These are phyloP conservation scores for Fusarium papillatum DNA, from an alignment of 2,329 filamentous ascomycete species.

Conservation along the genomic window DNA sequence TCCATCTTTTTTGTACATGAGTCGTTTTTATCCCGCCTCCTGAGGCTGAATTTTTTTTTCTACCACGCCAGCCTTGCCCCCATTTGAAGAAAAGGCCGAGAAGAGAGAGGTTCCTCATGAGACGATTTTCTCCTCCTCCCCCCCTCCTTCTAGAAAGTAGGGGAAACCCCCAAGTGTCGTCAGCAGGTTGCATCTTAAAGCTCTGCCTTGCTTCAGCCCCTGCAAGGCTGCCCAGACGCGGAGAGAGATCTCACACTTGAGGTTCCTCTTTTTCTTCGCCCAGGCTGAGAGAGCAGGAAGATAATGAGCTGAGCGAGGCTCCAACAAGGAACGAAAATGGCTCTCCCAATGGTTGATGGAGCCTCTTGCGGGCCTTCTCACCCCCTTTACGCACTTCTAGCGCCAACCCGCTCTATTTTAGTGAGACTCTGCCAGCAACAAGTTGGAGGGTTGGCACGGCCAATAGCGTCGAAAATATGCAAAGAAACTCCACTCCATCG, in stretches of 20 bases:
- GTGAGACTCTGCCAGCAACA: constrained; percentile 1
- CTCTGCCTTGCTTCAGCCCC: constrained; percentile 26
- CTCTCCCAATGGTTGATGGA: constrained; percentile 1
- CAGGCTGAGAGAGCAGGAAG: background rate
- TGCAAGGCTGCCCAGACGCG: constrained; percentile 32
- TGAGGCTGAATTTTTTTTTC: background rate
- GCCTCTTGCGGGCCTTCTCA: background rate
- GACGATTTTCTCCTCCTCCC: background rate
- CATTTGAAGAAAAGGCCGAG: background rate
- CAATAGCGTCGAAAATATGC: constrained; percentile 21
- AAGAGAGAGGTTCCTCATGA: background rate
- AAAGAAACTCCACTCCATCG: background rate
- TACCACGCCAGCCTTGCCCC: constrained; percentile 1
- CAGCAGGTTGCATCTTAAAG: constrained; percentile 31
- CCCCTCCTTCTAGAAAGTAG: constrained; percentile 18
- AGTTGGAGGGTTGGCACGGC: constrained; percentile 5
- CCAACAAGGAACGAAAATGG: background rate
- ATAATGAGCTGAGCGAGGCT: constrained; percentile 7
- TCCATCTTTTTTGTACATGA: constrained; percentile 18
- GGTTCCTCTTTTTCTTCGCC: background rate
- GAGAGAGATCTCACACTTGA: background rate
- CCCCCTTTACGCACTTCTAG: constrained; percentile 5
- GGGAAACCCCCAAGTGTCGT: constrained; percentile 18
- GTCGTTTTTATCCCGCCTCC: constrained; percentile 16
- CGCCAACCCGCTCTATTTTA: constrained; percentile 12